phyloP scores from a whole-genome alignment of 129 eudicot species.

The Flaveria ramosissima region DNA sequence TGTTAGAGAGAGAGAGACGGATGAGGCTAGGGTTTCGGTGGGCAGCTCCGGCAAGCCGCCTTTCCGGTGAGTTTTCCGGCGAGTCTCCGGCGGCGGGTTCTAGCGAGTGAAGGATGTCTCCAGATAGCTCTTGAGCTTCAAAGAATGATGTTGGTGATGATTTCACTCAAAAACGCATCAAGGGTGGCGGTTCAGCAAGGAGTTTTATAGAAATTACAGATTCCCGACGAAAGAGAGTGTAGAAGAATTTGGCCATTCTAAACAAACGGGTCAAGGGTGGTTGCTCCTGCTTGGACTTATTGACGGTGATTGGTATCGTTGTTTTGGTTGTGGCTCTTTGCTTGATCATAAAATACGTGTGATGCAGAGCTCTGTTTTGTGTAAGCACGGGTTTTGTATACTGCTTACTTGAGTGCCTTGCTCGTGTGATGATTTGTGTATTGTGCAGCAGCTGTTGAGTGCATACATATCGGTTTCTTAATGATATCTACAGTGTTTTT shows the following conservation, averaged over 20 bases:
- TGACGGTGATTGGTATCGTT: constrained; percentile 55
- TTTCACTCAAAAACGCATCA: no score
- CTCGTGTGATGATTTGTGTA: constrained; percentile 29
- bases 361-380: constrained; percentile 28
- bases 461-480: constrained; percentile 23
- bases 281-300: constrained; percentile 73
- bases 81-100: no score
- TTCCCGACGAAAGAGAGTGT: no score
- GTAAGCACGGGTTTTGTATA: constrained; percentile 24
- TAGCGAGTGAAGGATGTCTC: no score
- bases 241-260: constrained; percentile 65
- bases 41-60: no score
- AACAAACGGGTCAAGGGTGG: constrained; percentile 81
- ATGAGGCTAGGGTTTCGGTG: no score
- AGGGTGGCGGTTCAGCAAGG: no score
- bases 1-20: no score
- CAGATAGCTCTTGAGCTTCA: no score
- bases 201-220: no score
- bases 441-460: constrained; percentile 16
- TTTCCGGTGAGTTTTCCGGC: no score
- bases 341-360: constrained; percentile 59
- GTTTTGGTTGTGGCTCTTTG: constrained; percentile 53
- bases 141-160: no score
- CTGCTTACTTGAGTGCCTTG: constrained; percentile 28
- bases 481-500: constrained; percentile 20